Evolutionary conservation across 2,329 filamentous ascomycete species (phyloP), one percentile per base, ranked within the genome.

Genomic region (Apiospora marii): DNA sequence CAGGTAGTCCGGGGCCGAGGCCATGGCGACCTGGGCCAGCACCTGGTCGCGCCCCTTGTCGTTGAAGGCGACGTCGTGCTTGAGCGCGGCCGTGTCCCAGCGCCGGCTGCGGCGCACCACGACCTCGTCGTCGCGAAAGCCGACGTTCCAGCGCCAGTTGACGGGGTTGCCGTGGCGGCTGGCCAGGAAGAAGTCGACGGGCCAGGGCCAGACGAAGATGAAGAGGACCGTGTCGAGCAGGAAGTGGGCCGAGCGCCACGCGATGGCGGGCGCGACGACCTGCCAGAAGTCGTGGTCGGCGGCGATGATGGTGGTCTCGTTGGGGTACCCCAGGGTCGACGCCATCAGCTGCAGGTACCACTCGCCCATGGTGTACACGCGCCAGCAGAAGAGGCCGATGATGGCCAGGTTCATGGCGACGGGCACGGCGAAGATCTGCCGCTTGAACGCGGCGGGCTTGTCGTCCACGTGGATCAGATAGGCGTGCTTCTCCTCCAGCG

Each of bases 381-480:
- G 92, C 85, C 91, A 91, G 73, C 87, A 77, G 77, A 98, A 90
- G 44, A 94, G 82, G 2, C 86, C 78, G 12, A 87, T 84, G 72
- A 98, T 91, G 76, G 85, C 83, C 46, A 92, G 72, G 82, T 98
- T 98, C 83, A 98, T 90, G 24, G 91, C 81, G 24, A 94, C 87
- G 22, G 95, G 94, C 0, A 98, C 91, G 68, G 91, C 78, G 83
- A 98, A 98, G 78, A 97, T 92, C 79, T 94, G 93, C 80, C 90
- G 90, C 84, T 98, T 98, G 83, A 95, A 90, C 41, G 87, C 86
- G 27, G 84, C 82, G 0, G 92, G 91, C 74, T 92, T 91, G 73
- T 83, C 84, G 86, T 98, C 95, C 82, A 97, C 86, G 85, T 98
- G 95, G 43, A 92, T 88, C 78, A 98, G 89, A 87, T 98, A 98